These are phyloP conservation scores for Stipa capillata DNA, from an alignment of 176 grass and related monocot genomes.

Conservation along the genomic window DNA sequence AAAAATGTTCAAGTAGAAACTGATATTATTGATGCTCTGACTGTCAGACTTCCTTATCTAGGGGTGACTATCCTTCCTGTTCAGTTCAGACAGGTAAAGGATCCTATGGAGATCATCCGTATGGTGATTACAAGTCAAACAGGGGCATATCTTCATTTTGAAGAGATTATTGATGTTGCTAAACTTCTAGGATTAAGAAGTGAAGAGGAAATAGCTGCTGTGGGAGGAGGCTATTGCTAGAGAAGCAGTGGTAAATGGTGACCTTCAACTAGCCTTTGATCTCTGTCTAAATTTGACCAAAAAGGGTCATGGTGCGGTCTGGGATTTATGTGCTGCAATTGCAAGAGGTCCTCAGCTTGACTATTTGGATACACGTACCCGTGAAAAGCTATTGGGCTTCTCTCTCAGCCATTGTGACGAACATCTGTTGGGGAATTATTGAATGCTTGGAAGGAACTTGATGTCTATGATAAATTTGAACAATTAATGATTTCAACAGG, in stretches of 20 bases:
- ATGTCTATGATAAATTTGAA: constrained; percentile 64
- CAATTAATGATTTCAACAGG: constrained; percentile 54
- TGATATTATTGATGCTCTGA: constrained; percentile 93
- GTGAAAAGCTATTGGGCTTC: constrained; percentile 75
- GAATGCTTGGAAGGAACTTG: constrained; percentile 93
- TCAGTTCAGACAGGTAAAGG: constrained; percentile 84
- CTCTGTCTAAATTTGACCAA: constrained; percentile 69
- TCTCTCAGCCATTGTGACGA: constrained; percentile 81
- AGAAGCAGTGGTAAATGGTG: constrained; percentile 84
- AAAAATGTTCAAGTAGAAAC: constrained; percentile 77
- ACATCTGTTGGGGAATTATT: constrained; percentile 78
- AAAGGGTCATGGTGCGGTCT: constrained; percentile 66
- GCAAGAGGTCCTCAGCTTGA: constrained; percentile 74
- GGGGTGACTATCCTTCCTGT: constrained; percentile 92
- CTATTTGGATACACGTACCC: constrained; percentile 66
- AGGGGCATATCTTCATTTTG: constrained; percentile 84
- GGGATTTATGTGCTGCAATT: constrained; percentile 93
- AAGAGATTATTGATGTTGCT: constrained; percentile 90
- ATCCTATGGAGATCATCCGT: constrained; percentile 83
- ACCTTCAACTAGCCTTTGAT: constrained; percentile 91
- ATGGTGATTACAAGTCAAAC: constrained; percentile 80
- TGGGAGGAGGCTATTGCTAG: constrained; percentile 85
- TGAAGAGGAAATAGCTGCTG: constrained; percentile 70
- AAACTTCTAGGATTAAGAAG: constrained; percentile 80
- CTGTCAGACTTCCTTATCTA: constrained; percentile 81